Percentiles rank a stretch among this genome's conserved stretches.
phyloP scores from a whole-genome alignment of 495 filamentous ascomycete species.

The Amorphotheca resinae region DNA sequence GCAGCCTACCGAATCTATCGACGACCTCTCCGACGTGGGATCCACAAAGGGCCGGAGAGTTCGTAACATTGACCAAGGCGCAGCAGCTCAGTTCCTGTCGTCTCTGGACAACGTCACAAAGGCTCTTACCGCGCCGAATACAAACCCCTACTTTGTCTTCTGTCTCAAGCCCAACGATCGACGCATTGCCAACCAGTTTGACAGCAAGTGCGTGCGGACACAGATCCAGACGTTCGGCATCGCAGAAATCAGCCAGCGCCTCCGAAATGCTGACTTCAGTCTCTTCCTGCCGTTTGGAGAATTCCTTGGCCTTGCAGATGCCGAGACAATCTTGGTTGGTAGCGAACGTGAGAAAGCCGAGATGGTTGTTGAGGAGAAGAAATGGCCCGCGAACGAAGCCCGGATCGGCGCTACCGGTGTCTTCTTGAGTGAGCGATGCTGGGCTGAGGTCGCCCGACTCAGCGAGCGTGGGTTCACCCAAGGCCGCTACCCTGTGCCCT shows the following conservation, averaged over 20 bases:
- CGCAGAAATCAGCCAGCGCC: conserved; percentile 86
- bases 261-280: conserved; percentile 88
- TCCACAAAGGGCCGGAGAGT: conserved; percentile 27
- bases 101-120: conserved; percentile 81
- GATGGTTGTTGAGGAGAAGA: conserved; percentile 72
- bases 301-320: conserved; percentile 79
- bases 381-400: conserved; percentile 88
- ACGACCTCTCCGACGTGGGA: conserved; percentile 39
- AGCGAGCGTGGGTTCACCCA: conserved; percentile 44
- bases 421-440: conserved; percentile 90
- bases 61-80: conserved; percentile 58
- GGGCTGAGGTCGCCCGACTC: conserved; percentile 75
- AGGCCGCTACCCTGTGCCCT: conserved; percentile 34
- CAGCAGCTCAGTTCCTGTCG: conserved; percentile 81
- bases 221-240: conserved; percentile 95
- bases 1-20: conserved; percentile 23
- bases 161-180: conserved; percentile 96
- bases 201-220: conserved; percentile 91
- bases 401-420: conserved; percentile 83
- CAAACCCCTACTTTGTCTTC: conserved; percentile 92
- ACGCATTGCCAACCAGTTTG: conserved; percentile 95
- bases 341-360: conserved; percentile 91
- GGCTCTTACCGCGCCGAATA: conserved; percentile 63
- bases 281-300: conserved; percentile 93
- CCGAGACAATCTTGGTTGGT: conserved; percentile 71